A percentile compares a stretch with the other conserved stretches of the same genome.
These are phyloP conservation scores for Vanrija humicola DNA, from an alignment of 1,284 basidiomycete species.

Conservation along the genomic window DNA sequence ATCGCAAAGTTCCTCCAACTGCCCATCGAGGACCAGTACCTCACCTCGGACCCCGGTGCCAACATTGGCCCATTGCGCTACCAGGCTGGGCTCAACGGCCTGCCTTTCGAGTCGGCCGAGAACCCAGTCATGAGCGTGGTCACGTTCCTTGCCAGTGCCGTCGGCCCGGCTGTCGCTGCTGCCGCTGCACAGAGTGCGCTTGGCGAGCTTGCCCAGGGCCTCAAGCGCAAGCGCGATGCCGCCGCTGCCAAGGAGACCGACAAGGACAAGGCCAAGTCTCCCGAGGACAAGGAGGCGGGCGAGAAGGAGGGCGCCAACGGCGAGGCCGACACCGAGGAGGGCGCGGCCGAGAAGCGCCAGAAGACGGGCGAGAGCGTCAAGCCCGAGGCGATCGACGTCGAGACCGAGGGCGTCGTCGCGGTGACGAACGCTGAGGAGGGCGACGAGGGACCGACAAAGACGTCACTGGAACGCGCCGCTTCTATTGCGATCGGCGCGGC, in stretches of 20 bases:
- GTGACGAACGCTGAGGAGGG: conserved; percentile 35
- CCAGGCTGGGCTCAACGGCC: conserved; percentile 51
- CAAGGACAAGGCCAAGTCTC: conserved; percentile 22
- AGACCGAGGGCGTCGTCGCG: conserved; percentile 12
- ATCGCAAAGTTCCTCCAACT: conserved; percentile 92
- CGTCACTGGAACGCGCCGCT: conserved; percentile 73
- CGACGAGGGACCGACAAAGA: conserved; percentile 59
- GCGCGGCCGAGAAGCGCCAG: conserved; percentile 21
- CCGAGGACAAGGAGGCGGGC: conserved; percentile 3
- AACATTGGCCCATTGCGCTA: conserved; percentile 74
- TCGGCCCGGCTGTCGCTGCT: conserved; percentile 84
- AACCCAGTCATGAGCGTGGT: conserved; percentile 99
- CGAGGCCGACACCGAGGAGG: conserved; percentile 18
- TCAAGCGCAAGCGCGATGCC: conserved; percentile 59
- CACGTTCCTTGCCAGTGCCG: conserved; percentile 89
- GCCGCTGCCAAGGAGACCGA: conserved; percentile 33
- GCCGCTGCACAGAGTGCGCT: conserved; percentile 90
- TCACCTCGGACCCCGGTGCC: conserved; percentile 46
- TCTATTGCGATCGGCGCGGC: conserved; percentile 82
- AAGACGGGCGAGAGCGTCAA: conserved; percentile 13
- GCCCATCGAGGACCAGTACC: conserved; percentile 92
- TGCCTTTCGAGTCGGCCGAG: conserved; percentile 91
- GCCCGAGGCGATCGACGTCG: conserved; percentile 20
- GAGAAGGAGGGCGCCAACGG: conserved; percentile 14
- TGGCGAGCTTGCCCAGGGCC: conserved; percentile 58